These are phyloP conservation scores for Obba rivulosa DNA, from an alignment of 768 basidiomycete genomes.

Conservation along the genomic window DNA sequence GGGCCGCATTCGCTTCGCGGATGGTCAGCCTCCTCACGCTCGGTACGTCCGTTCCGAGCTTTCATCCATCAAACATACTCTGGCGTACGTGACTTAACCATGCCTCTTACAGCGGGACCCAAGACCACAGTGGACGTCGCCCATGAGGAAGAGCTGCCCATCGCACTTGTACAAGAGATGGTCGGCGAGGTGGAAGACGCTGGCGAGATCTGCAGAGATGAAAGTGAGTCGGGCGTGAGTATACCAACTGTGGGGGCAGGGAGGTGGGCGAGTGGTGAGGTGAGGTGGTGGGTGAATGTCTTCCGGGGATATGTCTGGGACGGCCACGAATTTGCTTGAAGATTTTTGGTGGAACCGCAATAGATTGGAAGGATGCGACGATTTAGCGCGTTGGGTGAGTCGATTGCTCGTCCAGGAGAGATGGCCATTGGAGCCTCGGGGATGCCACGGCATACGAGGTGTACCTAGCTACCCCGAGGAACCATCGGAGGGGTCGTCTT, in stretches of 20 bases:
- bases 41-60: constrained; percentile 7
- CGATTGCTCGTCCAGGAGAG: too few species aligned
- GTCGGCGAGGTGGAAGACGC: constrained; percentile 65
- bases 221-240: constrained; percentile 34
- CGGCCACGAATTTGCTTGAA: constrained; percentile 36
- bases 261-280: constrained; percentile 41
- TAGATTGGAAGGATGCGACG: too few species aligned
- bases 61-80: not conserved
- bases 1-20: constrained; percentile 62
- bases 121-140: constrained; percentile 69
- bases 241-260: constrained; percentile 7
- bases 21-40: constrained; percentile 50
- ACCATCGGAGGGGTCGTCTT: too few species aligned
- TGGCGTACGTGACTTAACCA: not conserved
- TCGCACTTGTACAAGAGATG: constrained; percentile 76
- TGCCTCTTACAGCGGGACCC: constrained; percentile 14
- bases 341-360: too few species aligned
- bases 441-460: too few species aligned
- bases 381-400: too few species aligned
- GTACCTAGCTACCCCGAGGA: too few species aligned
- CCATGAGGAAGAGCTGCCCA: constrained; percentile 60
- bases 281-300: constrained; percentile 69
- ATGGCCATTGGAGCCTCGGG: too few species aligned
- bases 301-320: constrained; percentile 74
- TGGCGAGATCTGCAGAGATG: constrained; percentile 74